Base-by-base conservation (phyloP, 202 grass and related monocot genomes). In the Zizania palustris region DNA sequence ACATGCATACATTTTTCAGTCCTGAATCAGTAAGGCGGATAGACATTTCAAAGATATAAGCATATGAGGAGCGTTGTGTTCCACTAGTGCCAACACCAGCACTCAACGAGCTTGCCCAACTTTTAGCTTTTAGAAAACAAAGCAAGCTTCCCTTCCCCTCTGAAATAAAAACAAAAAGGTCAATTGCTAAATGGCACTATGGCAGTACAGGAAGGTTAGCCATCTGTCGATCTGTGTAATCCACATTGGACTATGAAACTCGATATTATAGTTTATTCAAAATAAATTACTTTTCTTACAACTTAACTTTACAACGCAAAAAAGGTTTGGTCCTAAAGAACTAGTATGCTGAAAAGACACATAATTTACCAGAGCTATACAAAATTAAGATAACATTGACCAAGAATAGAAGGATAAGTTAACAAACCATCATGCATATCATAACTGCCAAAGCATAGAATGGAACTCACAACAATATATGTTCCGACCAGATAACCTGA, bases 71-170 rank as follows among this genome's bases (percentile, higher is more conserved):
- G 12, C 87, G 68, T 50, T 85, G 83, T 55, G 85, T 77, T 77
- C 95, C 95, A 73, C 87, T 87, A 70, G 63, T 88, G 69, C 84
- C 85, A 54, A 98, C 95, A 69, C 89, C 95, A 79, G 95, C 89
- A 79, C 84, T 85, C 71, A 92, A 78, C 69, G 95, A 85, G 84
- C 76, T 87, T 5, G 74, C 89, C 91, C 73, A 98, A 72, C 91
- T 91, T 84, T 90, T 94, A 90, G 82, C 79, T 86, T 98, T 98
- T 58, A 98, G 69, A 63, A 80, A 94, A 88, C 85, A 94, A 78
- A 93, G 89, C 74, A 98, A 88, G 81, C 95, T 98, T 74, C 95
- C 95, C 58, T 86, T 94, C 48, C 91, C 95, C 91, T 98, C 95
- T 98, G 91, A 80, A 91, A 84, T 22, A 41, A 70, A 84, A 80